Percentiles rank a stretch among this genome's conserved stretches.
Conservation (phyloP, 345 rosid genomes). For the Conringia planisiliqua region DNA sequence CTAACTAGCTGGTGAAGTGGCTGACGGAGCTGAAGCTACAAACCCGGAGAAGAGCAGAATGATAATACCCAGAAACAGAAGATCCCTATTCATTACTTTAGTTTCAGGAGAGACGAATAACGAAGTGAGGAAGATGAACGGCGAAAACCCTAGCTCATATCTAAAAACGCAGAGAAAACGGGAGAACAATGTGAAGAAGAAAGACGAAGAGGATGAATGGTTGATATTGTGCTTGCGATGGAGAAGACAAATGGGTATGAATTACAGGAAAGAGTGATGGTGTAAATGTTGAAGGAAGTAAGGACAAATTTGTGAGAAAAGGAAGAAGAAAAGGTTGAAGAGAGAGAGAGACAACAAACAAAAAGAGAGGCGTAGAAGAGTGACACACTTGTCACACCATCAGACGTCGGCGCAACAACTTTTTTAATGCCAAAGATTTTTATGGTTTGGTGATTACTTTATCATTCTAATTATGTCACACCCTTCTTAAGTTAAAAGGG, state of each 20-base stretch:
- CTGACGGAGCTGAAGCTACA: constrained; percentile 57
- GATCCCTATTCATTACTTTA: constrained; percentile 45
- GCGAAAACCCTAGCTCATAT: constrained; percentile 22
- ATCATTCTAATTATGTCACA: background rate
- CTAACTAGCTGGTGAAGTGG: constrained; percentile 86
- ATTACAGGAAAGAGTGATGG: constrained; percentile 12
- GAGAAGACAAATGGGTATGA: background rate
- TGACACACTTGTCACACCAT: constrained; percentile 22
- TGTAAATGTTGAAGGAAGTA: background rate
- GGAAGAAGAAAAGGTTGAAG: constrained; percentile 9
- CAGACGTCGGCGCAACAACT: constrained; percentile 22
- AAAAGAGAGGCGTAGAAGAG: constrained; percentile 15
- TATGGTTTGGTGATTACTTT: background rate
- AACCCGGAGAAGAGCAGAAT: constrained; percentile 48
- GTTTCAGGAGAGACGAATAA: background rate
- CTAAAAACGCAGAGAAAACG: background rate
- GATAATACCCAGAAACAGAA: constrained; percentile 41
- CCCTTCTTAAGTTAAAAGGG: background rate
- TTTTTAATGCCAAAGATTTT: background rate
- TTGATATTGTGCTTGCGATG: background rate
- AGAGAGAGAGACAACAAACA: background rate
- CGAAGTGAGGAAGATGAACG: background rate
- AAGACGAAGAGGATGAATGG: background rate
- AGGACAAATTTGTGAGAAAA: constrained; percentile 4
- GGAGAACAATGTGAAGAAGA: background rate